phyloP scores from a whole-genome alignment of 75 land plant species.

The Pinus taeda region DNA sequence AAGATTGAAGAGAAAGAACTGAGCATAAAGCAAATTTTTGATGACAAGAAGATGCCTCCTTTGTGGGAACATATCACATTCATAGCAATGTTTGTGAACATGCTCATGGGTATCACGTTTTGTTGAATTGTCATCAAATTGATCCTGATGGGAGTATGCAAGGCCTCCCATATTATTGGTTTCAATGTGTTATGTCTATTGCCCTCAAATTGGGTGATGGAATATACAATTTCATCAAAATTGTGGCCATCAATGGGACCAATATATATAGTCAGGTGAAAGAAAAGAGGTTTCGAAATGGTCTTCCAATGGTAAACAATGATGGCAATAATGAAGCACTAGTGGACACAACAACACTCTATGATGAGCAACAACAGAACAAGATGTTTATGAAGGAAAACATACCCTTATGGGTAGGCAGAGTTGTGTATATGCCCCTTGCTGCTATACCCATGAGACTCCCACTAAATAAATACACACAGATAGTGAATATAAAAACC shows the following conservation, averaged over 20 bases:
- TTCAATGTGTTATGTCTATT: slow-evolving; percentile 47
- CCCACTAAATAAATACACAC: too few relatives aligned
- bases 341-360: neutral
- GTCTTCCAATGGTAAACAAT: too few relatives aligned
- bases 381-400: slow-evolving; percentile 38
- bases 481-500: too few relatives aligned
- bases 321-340: neutral
- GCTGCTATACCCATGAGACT: slow-evolving; percentile 25
- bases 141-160: slow-evolving; percentile 21
- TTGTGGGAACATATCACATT: too few relatives aligned
- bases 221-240: slow-evolving; percentile 20
- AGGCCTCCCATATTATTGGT: slow-evolving; percentile 64
- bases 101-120: too few relatives aligned
- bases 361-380: slow-evolving; percentile 11
- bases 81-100: too few relatives aligned
- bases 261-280: slow-evolving; percentile 1
- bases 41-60: too few relatives aligned
- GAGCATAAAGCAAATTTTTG: too few relatives aligned
- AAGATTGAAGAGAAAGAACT: too few relatives aligned
- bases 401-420: slow-evolving; percentile 30
- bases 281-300: neutral
- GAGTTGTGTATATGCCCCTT: slow-evolving; percentile 21
- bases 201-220: slow-evolving; percentile 27
- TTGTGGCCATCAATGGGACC: slow-evolving; percentile 4
- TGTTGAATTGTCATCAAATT: too few relatives aligned